Base-by-base conservation (phyloP, 2,329 filamentous ascomycete species). In the Verticillium nubilum region DNA sequence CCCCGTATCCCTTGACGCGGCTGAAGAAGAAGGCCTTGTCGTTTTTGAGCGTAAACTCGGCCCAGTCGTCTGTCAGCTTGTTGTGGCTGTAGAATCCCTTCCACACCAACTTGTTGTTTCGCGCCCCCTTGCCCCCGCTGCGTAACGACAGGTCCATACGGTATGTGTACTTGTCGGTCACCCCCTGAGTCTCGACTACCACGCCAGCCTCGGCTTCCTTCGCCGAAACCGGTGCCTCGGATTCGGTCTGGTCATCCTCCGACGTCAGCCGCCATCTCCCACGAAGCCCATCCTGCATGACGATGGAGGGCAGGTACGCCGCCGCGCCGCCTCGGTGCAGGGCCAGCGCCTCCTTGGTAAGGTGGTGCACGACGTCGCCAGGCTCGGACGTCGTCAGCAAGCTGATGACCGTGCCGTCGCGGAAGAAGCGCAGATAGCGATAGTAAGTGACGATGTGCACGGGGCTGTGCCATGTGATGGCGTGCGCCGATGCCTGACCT, bases 371-470 rank as follows among this genome's bases (percentile, higher is more conserved):
- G 13, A 98, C 90, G 19, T 96, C 91, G n/a, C 82, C 76, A 1
- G 95, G 95, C 70, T 97, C 91, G 5, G 84, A 76, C 0, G 91
- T 96, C 0, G 90, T 91, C 35, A 96, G 82, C 1, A 99, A 81
- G 58, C 87, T 91, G 61, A 98, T 87, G 64, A 84, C 86, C 1
- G 89, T 89, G 28, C 95, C 95, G 72, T 98, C 91, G 26, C 92
- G 90, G 77, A 95, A 95, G 78, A 99, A 95, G 58, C 95, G 90
- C 3, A 99, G 84, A 75, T 98, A 99, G 60, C 95, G 91, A 77
- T 96, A 99, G 76, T 98, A 99, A 0, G 95, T 99, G 55, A 99
- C 92, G 60, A 98, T 96, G 71, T 96, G 92, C 35, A 98, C 89
- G 9, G 93, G 93, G 26, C 84, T 88, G 67, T 79, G 78, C 91